Evolutionary conservation across 2,329 filamentous ascomycete species (phyloP).

Genomic region (Pyricularia pennisetigena): DNA sequence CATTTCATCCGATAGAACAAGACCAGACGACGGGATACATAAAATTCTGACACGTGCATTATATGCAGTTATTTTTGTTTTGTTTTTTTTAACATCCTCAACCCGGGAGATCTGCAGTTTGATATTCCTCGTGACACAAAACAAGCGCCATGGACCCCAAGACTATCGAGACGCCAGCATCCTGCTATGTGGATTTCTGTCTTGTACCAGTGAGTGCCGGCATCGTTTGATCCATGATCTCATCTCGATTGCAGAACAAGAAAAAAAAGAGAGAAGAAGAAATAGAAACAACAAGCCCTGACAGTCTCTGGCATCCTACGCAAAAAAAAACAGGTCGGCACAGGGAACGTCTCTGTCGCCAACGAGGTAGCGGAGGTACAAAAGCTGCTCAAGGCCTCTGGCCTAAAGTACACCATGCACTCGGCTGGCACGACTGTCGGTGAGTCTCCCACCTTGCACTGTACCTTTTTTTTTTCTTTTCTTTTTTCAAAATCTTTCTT

Average conservation of each 20-base stretch:
- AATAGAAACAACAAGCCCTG: background rate
- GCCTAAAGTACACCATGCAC: slow-evolving; percentile 81
- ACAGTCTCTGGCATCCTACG: background rate
- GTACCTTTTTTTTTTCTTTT: too few species aligned
- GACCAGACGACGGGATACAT: background rate
- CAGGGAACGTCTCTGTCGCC: slow-evolving; percentile 63
- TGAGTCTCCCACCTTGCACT: too few species aligned
- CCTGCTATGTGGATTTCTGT: slow-evolving; percentile 85
- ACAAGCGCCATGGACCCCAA: slow-evolving; percentile 28
- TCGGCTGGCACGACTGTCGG: slow-evolving; percentile 88
- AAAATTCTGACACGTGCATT: background rate
- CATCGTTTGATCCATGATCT: background rate
- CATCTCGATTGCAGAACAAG: too few species aligned
- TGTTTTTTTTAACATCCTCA: background rate
- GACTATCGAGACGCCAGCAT: slow-evolving; percentile 52
- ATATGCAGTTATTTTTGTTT: too few species aligned
- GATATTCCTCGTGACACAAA: background rate
- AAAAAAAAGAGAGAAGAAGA: too few species aligned
- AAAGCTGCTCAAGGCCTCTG: slow-evolving; percentile 69
- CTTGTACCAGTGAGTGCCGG: slow-evolving; percentile 59
- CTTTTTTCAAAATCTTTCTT: slow-evolving; percentile 4
- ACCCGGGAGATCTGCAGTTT: background rate
- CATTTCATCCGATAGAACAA: background rate
- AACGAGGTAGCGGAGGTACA: slow-evolving; percentile 85
- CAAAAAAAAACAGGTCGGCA: slow-evolving; percentile 56